These are phyloP conservation scores for Xylaria sp. DNA, from an alignment of 2,329 filamentous ascomycete species.

Conservation along the genomic window DNA sequence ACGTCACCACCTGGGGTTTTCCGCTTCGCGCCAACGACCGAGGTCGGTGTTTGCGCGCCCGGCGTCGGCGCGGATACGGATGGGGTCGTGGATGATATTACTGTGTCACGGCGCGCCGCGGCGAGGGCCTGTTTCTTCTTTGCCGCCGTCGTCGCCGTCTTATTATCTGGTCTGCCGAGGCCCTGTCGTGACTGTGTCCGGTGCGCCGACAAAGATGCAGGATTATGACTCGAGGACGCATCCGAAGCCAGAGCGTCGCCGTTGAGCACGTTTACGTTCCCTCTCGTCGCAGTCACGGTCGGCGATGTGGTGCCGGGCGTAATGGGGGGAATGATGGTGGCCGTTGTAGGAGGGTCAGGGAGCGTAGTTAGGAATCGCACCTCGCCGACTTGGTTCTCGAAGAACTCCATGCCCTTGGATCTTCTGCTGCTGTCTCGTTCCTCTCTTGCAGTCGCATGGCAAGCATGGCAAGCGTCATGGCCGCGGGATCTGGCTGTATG, in stretches of 20 bases:
- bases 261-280: slow-evolving; percentile 7
- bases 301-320: slow-evolving; percentile 28
- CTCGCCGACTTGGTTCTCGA: slow-evolving; percentile 52
- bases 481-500: slow-evolving; percentile 19
- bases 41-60: slow-evolving; percentile 20
- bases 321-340: slow-evolving; percentile 36
- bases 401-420: slow-evolving; percentile 48
- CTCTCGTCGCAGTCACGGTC: slow-evolving; percentile 7
- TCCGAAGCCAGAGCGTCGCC: slow-evolving; percentile 7
- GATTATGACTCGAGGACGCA: slow-evolving; percentile 5
- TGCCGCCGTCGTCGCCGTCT: slow-evolving; percentile 17
- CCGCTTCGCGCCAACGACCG: slow-evolving; percentile 42
- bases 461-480: slow-evolving; percentile 37
- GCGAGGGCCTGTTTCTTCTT: slow-evolving; percentile 32
- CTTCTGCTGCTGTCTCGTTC: slow-evolving; percentile 23
- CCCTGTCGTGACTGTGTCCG: slow-evolving; percentile 26
- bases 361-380: slow-evolving; percentile 50
- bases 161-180: slow-evolving; percentile 29
- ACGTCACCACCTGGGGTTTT: slow-evolving; percentile 39
- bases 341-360: slow-evolving; percentile 40
- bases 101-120: slow-evolving; percentile 29
- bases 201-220: slow-evolving; percentile 7
- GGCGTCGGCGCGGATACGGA: slow-evolving; percentile 29
- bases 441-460: slow-evolving; percentile 32
- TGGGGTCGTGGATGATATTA: slow-evolving; percentile 23